Evolutionary conservation across 805 yeast species (phyloP).

Genomic region (Scheffersomyces coipomensis): DNA sequence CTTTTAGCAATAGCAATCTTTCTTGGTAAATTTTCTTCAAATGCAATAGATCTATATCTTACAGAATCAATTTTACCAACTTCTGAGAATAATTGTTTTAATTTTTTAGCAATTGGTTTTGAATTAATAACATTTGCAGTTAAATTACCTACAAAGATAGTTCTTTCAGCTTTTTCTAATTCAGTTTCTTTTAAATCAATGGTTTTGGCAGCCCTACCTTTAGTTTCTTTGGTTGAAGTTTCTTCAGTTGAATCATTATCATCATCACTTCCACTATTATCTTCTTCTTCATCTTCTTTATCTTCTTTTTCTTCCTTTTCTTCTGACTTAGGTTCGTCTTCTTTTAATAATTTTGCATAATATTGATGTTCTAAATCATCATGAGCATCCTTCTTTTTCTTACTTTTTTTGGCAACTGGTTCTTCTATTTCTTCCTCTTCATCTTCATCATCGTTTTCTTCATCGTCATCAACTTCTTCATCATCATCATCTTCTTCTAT

Average conservation of each 20-base stretch:
- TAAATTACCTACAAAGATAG: conserved; percentile 87
- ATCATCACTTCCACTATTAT: conserved; percentile 9
- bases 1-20: conserved; percentile 86
- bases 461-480: conserved; percentile 18
- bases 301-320: conserved; percentile 10
- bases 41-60: conserved; percentile 90
- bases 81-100: conserved; percentile 60
- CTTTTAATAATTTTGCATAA: conserved; percentile 46
- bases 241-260: conserved; percentile 7
- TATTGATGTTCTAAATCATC: conserved; percentile 57
- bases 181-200: conserved; percentile 69
- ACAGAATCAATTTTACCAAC: conserved; percentile 65
- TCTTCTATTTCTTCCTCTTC: conserved; percentile 25
- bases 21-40: conserved; percentile 83
- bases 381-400: conserved; percentile 30
- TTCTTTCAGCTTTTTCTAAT: conserved; percentile 76
- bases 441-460: conserved; percentile 12
- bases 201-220: conserved; percentile 39
- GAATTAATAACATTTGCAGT: conserved; percentile 62
- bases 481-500: conserved; percentile 15
- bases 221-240: conserved; percentile 7
- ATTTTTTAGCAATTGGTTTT: conserved; percentile 57
- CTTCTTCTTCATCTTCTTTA: conserved; percentile 19
- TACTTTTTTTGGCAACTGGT: conserved; percentile 19
- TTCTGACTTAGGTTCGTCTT: conserved; percentile 29